Percentiles rank a stretch among this genome's conserved stretches.
phyloP scores from a whole-genome alignment of 108 stramenopile genomes.

The Pseudonitzschia delicatissima region DNA sequence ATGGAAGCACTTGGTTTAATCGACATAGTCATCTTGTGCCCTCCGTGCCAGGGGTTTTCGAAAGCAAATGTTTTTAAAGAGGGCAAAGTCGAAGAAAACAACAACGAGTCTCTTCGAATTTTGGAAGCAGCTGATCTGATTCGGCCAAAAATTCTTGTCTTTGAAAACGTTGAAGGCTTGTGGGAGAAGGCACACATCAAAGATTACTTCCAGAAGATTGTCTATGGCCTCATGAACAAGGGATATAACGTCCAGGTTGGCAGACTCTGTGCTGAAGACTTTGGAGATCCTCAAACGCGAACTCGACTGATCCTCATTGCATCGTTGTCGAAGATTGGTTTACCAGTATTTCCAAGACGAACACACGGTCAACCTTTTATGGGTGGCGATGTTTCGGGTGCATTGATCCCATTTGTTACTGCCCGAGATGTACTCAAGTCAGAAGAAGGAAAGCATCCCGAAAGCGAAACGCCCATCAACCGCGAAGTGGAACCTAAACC shows the following conservation, averaged over 20 bases:
- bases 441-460: conserved; percentile 7
- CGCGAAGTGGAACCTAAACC: neutral
- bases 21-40: neutral
- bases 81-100: neutral
- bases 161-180: conserved; percentile 10
- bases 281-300: conserved; percentile 7
- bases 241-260: conserved; percentile 1
- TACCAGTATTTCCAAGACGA: conserved; percentile 5
- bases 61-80: neutral
- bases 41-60: conserved; percentile 10
- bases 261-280: neutral
- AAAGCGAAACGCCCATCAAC: neutral
- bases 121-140: neutral
- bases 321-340: neutral
- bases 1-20: conserved; percentile 1
- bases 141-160: neutral
- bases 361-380: neutral
- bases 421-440: neutral
- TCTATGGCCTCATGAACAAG: neutral
- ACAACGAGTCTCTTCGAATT: conserved; percentile 1
- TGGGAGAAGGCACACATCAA: conserved; percentile 1
- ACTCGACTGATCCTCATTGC: conserved; percentile 2
- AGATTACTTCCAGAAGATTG: neutral
- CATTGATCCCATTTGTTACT: neutral
- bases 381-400: neutral